Evolutionary conservation across 345 rosid genomes (phyloP), one percentile per base, ranked within the genome.

Genomic region (Euphorbia lathyris): DNA sequence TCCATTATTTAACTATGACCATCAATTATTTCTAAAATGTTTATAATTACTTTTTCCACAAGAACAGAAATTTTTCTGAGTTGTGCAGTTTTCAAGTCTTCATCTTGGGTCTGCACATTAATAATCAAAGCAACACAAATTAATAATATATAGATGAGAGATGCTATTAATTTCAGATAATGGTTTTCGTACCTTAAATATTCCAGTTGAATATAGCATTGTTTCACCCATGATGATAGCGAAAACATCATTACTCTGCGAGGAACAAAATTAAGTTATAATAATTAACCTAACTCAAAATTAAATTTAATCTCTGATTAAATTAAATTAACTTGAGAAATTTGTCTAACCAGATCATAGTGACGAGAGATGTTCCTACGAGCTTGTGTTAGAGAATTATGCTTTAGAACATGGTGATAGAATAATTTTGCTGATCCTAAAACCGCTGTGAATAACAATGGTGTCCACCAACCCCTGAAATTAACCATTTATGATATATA

Each of bases 401-500:
- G 85, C 67, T 97, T 84, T 20, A 83, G 80, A n/a, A 86, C 82
- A 83, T 91, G 97, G 76, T 74, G 88, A 43, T 81, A 74, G 79
- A 89, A 94, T 50, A 85, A 87, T 72, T 88, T 91, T 52, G 90
- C 88, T 19, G 93, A 91, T 60, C 93, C 78, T 63, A 91, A 64
- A 70, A 86, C 79, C 0, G 96, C 91, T 6, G 97, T 88, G 48
- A 88, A 65, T 56, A 94, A 70, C 79, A 86, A 53, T 14, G 97
- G 97, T 8, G 90, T 91, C 98, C 98, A 91, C 97, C 98, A 89
- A 38, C 96, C 98, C 83, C 98, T 93, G 56, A 20, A 53, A 52
- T 52, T 25, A 48, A 48, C 52, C 52, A 48, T 8, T 3, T 34
- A 34, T 34, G n/a, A 34, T 7, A 34, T 34, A 34, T 34, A 34